These are phyloP conservation scores for Trapa incisa DNA, from an alignment of 345 rosid genomes.

Conservation along the genomic window DNA sequence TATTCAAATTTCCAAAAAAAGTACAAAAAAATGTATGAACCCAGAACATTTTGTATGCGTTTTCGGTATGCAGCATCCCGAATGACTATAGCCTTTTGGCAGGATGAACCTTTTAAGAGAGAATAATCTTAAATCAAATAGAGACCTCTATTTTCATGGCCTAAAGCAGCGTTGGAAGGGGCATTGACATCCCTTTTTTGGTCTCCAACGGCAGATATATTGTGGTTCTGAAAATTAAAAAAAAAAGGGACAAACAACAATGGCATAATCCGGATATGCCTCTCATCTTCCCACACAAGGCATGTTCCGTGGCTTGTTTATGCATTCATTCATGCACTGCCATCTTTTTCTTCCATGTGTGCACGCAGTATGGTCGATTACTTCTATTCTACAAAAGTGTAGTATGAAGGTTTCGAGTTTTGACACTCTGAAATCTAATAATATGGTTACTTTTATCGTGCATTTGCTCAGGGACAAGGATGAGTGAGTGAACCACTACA, in stretches of 20 bases:
- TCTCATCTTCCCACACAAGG: background rate
- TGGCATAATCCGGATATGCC: slow-evolving; percentile 4
- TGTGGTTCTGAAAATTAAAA: background rate
- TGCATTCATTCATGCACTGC: background rate
- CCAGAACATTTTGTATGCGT: background rate
- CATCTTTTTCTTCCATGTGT: too few relatives aligned
- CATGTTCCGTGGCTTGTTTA: background rate
- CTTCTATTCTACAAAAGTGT: too few relatives aligned
- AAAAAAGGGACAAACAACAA: background rate
- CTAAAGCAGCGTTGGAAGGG: background rate
- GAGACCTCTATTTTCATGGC: background rate
- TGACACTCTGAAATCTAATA: too few relatives aligned
- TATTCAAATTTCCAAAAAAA: too few relatives aligned
- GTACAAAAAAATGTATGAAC: too few relatives aligned
- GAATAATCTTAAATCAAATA: background rate
- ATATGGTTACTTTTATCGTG: too few relatives aligned
- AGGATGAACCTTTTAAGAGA: too few relatives aligned
- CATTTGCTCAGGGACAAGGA: too few relatives aligned
- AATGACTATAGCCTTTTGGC: background rate
- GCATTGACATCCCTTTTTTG: background rate
- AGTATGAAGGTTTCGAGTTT: too few relatives aligned
- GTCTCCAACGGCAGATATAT: background rate
- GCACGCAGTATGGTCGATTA: too few relatives aligned
- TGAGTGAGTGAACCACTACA: too few relatives aligned
- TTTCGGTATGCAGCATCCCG: background rate